These are phyloP conservation scores for Saksenaea oblongispora DNA, from an alignment of 371 early-diverging fungal genomes.

Conservation along the genomic window DNA sequence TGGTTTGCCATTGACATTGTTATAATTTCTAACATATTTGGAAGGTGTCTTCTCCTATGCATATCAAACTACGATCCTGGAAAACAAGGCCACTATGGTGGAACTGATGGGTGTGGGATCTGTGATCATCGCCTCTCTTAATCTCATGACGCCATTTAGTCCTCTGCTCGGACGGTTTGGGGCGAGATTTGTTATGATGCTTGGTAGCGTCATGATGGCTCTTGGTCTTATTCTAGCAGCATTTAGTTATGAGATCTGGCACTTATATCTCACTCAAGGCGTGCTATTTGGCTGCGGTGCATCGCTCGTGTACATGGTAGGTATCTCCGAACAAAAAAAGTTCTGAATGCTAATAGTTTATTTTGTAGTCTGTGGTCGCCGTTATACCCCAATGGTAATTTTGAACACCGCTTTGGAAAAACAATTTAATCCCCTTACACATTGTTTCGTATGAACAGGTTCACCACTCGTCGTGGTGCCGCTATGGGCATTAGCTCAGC, in stretches of 20 bases:
- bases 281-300: conserved; percentile 50
- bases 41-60: conserved; percentile 45
- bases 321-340: not conserved
- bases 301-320: conserved; percentile 37
- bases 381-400: conserved; percentile 44
- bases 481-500: conserved; percentile 74
- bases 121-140: conserved; percentile 38
- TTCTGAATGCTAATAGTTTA: not conserved
- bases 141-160: conserved; percentile 45
- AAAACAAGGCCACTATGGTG: conserved; percentile 38
- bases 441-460: conserved; percentile 59
- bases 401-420: conserved; percentile 53
- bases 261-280: conserved; percentile 56
- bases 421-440: no score
- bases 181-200: conserved; percentile 27
- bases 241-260: conserved; percentile 53
- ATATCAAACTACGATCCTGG: conserved; percentile 26
- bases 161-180: conserved; percentile 45
- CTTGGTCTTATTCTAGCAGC: conserved; percentile 51
- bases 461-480: conserved; percentile 55
- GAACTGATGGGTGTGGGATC: conserved; percentile 57
- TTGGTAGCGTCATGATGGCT: conserved; percentile 50
- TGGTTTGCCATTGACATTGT: no score
- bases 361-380: conserved; percentile 24
- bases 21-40: no score